Conservation (phyloP, 169 alveolate genomes). For the Miamiensis avidus region DNA sequence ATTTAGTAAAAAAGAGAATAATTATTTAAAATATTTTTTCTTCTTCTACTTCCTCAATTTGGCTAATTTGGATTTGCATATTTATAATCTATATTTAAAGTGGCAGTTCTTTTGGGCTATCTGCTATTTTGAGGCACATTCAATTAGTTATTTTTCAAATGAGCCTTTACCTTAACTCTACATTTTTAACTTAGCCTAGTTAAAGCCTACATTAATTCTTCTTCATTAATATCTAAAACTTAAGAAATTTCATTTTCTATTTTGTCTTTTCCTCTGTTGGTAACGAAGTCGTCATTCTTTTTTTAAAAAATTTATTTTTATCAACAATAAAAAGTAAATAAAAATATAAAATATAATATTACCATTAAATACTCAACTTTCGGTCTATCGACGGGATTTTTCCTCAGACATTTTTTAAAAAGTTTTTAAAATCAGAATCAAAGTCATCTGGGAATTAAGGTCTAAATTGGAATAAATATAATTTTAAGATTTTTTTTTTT, state of each 20-base stretch:
- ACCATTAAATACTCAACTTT: background rate
- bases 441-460: slow-evolving; percentile 33
- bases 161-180: background rate
- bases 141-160: too few relatives aligned
- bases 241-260: background rate
- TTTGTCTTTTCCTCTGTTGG: background rate
- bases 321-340: too few relatives aligned
- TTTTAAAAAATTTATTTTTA: too few relatives aligned
- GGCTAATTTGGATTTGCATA: background rate
- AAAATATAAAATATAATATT: too few relatives aligned
- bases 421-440: background rate
- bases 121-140: background rate
- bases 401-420: slow-evolving; percentile 31
- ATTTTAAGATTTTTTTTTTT: too few relatives aligned
- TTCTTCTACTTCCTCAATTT: background rate
- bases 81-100: background rate
- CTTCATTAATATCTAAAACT: background rate
- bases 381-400: slow-evolving; percentile 31
- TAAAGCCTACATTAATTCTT: background rate
- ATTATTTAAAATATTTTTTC: background rate
- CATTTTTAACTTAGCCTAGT: background rate
- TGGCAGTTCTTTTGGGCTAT: background rate
- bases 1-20: background rate
- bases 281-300: background rate
- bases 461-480: background rate